Base-by-base conservation (phyloP, 208 protist species). In the Acanthamoeba lenticulata region DNA sequence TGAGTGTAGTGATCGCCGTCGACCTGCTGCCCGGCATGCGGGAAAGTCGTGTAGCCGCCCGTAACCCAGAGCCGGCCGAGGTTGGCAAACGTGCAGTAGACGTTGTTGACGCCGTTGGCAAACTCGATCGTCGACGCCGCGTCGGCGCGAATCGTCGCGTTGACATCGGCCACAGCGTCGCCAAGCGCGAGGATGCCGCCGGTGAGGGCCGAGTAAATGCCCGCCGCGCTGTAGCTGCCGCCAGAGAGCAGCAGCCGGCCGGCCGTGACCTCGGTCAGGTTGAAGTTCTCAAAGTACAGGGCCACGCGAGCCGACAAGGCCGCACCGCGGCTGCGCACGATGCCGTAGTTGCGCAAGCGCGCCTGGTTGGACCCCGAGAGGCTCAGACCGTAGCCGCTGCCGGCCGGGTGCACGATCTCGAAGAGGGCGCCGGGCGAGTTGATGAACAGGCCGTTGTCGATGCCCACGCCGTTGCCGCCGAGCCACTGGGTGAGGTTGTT, bases 191-290 rank as follows among this genome's bases (percentile, higher is more conserved):
- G 52, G 38, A 67, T 92, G 21, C 86, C 86, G 7, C 86, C 86
- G 57, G 34, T 92, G 40, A 67, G 57, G 19, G 86, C 86, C 55
- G 72, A 21, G 65, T 92, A 92, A 44, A 32, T 38, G 27, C 86
- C 86, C 42, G 36, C 65, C 2, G 60, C 65, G 57, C 86, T 92
- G 86, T 92, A 92, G 86, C 86, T 92, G n/a, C 86, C 86, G 55
- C 86, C 86, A 34, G 15, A 45, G 65, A 92, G 86, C 9, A 40
- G 24, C 27, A 92, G 86, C 15, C 86, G 36, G 15, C 86, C 86
- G 55, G 15, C 29, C 19, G 38, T 49, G 36, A 92, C 60, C 36
- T 77, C 55, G 40, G 65, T 74, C 38, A 77, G 40, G 86, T 92
- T 92, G 65, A 57, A 15, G 32, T 92, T 92, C n/a, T 79, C 44